phyloP scores from a whole-genome alignment of 805 yeast genomes.

The Kazachstania kunashirensis region DNA sequence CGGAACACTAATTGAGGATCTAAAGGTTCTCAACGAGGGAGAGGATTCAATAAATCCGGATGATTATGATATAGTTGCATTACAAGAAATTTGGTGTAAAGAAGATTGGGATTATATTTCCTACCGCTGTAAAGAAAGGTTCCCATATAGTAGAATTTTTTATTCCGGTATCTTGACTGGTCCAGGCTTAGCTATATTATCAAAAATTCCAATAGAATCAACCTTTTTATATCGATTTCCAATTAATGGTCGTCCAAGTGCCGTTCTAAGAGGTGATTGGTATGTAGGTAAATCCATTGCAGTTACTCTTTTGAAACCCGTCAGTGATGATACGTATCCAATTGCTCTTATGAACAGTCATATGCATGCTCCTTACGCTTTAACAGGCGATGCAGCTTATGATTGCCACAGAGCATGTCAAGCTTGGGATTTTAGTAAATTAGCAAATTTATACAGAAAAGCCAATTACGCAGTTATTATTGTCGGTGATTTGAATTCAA shows the following conservation, averaged over 20 bases:
- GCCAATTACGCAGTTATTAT: constrained; percentile 81
- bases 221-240: constrained; percentile 80
- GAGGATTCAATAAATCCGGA: constrained; percentile 23
- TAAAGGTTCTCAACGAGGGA: constrained; percentile 2
- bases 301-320: constrained; percentile 54
- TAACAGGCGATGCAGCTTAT: constrained; percentile 78
- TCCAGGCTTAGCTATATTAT: constrained; percentile 81
- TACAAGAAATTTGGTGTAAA: constrained; percentile 92
- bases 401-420: constrained; percentile 85
- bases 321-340: constrained; percentile 37
- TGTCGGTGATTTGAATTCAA: constrained; percentile 88
- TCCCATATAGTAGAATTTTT: constrained; percentile 61
- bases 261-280: constrained; percentile 94
- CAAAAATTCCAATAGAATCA: constrained; percentile 72
- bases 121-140: constrained; percentile 34
- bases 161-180: constrained; percentile 82
- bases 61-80: constrained; percentile 72
- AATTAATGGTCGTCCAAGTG: constrained; percentile 88
- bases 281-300: constrained; percentile 88
- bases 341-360: constrained; percentile 83
- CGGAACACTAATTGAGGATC: constrained; percentile 15
- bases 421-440: constrained; percentile 85
- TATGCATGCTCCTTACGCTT: constrained; percentile 93
- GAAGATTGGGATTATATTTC: constrained; percentile 70
- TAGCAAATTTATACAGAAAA: constrained; percentile 48